Evolutionary conservation across 768 basidiomycete species (phyloP).

Genomic region (Leccinellum luteum): DNA sequence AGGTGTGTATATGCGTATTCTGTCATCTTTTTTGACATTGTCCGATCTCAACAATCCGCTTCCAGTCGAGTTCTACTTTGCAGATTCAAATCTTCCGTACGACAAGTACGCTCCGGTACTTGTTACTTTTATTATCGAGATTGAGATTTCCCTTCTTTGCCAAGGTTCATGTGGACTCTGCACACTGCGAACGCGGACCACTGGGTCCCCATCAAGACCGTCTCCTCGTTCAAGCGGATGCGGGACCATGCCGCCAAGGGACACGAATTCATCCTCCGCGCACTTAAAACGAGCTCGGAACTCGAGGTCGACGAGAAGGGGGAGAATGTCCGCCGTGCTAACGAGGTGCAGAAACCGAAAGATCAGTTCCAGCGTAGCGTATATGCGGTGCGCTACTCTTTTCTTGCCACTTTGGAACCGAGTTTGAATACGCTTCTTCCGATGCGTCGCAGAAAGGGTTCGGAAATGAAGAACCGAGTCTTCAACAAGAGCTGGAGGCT

Average conservation of each 20-base stretch:
- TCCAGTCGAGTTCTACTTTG: slow-evolving; percentile 94
- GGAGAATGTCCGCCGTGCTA: slow-evolving; percentile 68
- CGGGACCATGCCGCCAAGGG: slow-evolving; percentile 62
- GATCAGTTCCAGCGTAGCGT: slow-evolving; percentile 80
- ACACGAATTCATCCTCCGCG: slow-evolving; percentile 64
- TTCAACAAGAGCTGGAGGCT: slow-evolving; percentile 73
- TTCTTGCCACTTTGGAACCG: background rate
- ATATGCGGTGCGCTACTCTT: slow-evolving; percentile 71
- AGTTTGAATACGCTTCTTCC: background rate
- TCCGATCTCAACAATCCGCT: background rate
- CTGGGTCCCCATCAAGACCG: slow-evolving; percentile 85
- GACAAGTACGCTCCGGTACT: slow-evolving; percentile 56
- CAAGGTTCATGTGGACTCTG: slow-evolving; percentile 92
- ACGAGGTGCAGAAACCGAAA: slow-evolving; percentile 75
- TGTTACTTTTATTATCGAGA: background rate
- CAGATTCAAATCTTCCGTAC: slow-evolving; percentile 92
- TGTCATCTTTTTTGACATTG: background rate
- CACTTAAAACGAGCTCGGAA: slow-evolving; percentile 50
- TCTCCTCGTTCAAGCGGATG: slow-evolving; percentile 97
- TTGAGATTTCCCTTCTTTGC: background rate
- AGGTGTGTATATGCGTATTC: slow-evolving; percentile 37
- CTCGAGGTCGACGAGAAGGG: slow-evolving; percentile 77
- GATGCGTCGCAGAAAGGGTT: slow-evolving; percentile 77
- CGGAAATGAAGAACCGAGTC: slow-evolving; percentile 56
- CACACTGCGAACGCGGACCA: slow-evolving; percentile 79